Base-by-base conservation (phyloP, 352 stramenopile species). In the Pythium pyrilobum region DNA sequence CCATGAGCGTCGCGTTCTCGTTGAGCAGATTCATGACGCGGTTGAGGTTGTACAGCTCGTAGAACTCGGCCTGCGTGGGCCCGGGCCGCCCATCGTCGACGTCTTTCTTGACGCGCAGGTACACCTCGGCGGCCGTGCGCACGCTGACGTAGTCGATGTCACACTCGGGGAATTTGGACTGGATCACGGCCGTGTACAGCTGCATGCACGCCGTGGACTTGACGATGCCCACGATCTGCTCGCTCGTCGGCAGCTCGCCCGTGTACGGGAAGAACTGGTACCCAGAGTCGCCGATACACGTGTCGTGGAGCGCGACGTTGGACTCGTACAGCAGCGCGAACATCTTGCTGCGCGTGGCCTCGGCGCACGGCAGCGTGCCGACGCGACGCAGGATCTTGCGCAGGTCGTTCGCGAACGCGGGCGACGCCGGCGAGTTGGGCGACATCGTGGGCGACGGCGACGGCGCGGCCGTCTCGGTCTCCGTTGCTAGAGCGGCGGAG, bases 211-310 rank as follows among this genome's bases (percentile, higher is more conserved):
- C 61, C 3, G 50, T 68, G 9, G 69, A 81, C 25, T 56, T 53
- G 4, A 67, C 64, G 45, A 77, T 78, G n/a, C 45, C 50, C 18
- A 69, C 27, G 21, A 81, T 63, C 55, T 87, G 64, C 23, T 21
- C 33, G 2, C 69, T 51, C 16, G 69, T 77, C 13, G 76, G 76
- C 6, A 79, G 65, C 25, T 60, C 69, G 11, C 71, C 73, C 11
- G 77, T 61, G 61, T 75, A 85, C 12, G 76, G 76, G 50, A 83
- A 87, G 41, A 87, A 74, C 62, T 81, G 71, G 63, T 85, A 87
- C 53, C 71, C 64, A 23, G 40, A 38, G 18, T 64, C 56, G 41
- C 32, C 23, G 6, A 48, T 40, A 28, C 56, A 64, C 21, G 18
- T 39, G 34, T 57, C 49, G 49, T 64, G 45, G 21, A 64, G 56